Percentiles rank a stretch among this genome's conserved stretches.
Evolutionary conservation across 2,329 filamentous ascomycete species (phyloP).

Genomic region (Diaporthe sp.): DNA sequence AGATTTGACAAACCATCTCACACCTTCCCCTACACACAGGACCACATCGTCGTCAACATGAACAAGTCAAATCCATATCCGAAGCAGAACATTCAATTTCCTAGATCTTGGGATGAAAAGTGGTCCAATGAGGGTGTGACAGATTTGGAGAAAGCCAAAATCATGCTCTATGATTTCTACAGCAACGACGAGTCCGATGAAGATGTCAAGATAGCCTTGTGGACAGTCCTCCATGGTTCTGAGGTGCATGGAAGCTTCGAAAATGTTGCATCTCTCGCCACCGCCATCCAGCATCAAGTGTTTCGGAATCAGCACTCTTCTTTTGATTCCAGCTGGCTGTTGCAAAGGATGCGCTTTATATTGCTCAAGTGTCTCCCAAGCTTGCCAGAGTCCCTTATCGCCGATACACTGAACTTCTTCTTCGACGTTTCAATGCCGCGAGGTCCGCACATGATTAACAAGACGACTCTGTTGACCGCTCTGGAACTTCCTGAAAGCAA

Average conservation of each 20-base stretch:
- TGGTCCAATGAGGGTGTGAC: neutral
- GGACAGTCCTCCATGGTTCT: neutral
- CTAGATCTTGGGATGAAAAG: neutral
- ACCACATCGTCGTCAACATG: neutral
- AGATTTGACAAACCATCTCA: too few species aligned
- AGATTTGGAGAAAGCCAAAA: neutral
- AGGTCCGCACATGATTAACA: too few species aligned
- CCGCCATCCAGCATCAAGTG: conserved; percentile 48
- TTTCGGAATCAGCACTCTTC: conserved; percentile 49
- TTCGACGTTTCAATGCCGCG: conserved; percentile 54
- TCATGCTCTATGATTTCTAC: neutral
- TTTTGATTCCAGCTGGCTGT: conserved; percentile 49
- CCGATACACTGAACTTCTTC: too few species aligned
- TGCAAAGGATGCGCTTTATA: conserved; percentile 54
- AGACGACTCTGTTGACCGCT: too few species aligned
- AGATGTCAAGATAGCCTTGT: neutral
- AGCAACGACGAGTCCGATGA: neutral
- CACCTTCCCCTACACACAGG: neutral
- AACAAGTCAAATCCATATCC: too few species aligned
- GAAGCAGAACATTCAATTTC: neutral
- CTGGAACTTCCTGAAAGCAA: conserved; percentile 48
- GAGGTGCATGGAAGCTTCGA: neutral
- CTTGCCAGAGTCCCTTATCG: too few species aligned
- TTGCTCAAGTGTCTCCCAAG: conserved; percentile 49
- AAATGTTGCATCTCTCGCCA: conserved; percentile 47